Conservation (phyloP, 352 stramenopile species). For the Phytophthora tubulina region DNA sequence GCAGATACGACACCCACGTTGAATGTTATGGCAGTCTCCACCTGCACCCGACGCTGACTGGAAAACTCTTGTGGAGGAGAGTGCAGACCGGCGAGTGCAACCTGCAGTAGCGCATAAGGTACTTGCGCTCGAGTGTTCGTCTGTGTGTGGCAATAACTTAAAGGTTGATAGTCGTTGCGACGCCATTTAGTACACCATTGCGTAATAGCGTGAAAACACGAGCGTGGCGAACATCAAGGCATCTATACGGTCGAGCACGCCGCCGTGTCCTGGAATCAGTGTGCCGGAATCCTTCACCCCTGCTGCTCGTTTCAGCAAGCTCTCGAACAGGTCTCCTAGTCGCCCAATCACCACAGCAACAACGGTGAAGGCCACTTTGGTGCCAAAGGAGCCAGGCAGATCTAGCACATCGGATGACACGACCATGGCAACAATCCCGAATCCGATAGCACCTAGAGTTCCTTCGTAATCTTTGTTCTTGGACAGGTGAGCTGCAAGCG, state of each 20-base stretch:
- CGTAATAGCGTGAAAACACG: constrained; percentile 71
- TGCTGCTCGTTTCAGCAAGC: constrained; percentile 96
- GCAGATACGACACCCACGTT: constrained; percentile 18
- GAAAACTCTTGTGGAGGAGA: constrained; percentile 1
- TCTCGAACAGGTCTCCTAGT: constrained; percentile 95
- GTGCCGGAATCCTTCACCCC: constrained; percentile 95
- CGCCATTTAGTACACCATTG: constrained; percentile 34
- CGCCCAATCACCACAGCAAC: constrained; percentile 94
- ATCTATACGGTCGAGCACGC: constrained; percentile 95
- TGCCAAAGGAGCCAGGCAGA: constrained; percentile 78
- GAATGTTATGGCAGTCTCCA: constrained; percentile 16
- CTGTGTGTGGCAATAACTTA: too few relatives aligned
- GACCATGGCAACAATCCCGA: constrained; percentile 89
- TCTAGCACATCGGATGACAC: constrained; percentile 70
- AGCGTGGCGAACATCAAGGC: constrained; percentile 93
- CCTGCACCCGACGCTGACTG: constrained; percentile 3
- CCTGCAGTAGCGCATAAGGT: not conserved
- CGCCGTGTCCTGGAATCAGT: constrained; percentile 96
- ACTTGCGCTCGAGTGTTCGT: too few relatives aligned
- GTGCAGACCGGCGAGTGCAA: not conserved
- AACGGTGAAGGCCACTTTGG: constrained; percentile 82
- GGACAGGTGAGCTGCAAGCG: constrained; percentile 90
- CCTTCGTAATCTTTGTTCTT: constrained; percentile 98
- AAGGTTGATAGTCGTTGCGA: not conserved
- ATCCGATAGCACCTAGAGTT: constrained; percentile 85